Evolutionary conservation across 768 basidiomycete species (phyloP), one percentile per base, ranked within the genome.

Genomic region (Lactarius evosmus): DNA sequence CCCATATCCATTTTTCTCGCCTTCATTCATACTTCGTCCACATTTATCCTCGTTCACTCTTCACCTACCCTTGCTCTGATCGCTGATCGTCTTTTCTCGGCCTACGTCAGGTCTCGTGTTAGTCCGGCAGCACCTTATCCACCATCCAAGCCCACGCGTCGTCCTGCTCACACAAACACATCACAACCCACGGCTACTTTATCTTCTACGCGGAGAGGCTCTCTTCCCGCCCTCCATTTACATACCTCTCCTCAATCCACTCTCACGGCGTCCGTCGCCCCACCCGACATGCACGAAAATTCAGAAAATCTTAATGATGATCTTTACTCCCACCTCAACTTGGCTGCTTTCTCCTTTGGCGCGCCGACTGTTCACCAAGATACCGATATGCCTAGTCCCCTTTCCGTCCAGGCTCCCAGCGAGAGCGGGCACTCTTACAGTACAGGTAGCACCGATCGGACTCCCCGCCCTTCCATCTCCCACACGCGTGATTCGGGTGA

Each of bases 391-490:
- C 72, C 78, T 69, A 79, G 78, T 52, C 80, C 78, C 0, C 76
- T 82, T 62, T 72, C 75, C 2, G 33, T 61, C 11, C 60, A 50
- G 25, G 34, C 66, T 38, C 7, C 58, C 25, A 61, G 57, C 32
- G 66, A 67, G 22, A 25, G 50, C 36, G 51, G 51, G 32, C 67
- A 73, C 27, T 57, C 72, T 25, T 46, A 67, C 4, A 69, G 62
- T 27, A 62, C 70, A 12, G n/a, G 62, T 46, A 76, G 74, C 40
- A 53, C 73, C 22, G 79, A 82, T 67, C 76, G 74, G 40, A 81
- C 81, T 0, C 80, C 81, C 5, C 79, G 81, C 44, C 77, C 76
- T 11, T 81, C 81, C 29, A 69, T 81, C 36, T 76, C 75, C 25
- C 63, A 65, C 34, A 50, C 72, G 17, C 59, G 61, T 67, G 58